A percentile compares a stretch with the other conserved stretches of the same genome.
Evolutionary conservation across 768 basidiomycete genomes (phyloP).

Genomic region (Asterophora lycoperdoides): DNA sequence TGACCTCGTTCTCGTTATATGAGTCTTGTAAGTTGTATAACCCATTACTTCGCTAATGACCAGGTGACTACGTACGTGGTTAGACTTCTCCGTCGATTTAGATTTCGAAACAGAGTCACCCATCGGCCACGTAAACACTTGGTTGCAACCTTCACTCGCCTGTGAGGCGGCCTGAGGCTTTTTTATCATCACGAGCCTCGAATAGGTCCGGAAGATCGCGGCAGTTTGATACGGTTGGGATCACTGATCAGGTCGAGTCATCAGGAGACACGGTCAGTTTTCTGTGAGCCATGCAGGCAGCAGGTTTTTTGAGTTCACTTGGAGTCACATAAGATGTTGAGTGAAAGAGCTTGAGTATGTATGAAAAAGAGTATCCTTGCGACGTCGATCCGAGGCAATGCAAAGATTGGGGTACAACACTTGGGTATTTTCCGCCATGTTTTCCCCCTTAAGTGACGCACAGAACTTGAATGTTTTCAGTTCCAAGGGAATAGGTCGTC

Average conservation of each 20-base stretch:
- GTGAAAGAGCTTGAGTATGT: background rate
- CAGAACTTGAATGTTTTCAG: too few relatives aligned
- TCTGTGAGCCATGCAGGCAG: background rate
- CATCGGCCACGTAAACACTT: slow-evolving; percentile 1
- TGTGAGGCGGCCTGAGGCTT: background rate
- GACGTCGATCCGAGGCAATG: slow-evolving; percentile 9
- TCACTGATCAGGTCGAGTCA: background rate
- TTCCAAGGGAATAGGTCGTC: slow-evolving; percentile 2
- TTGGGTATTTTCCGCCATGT: too few relatives aligned
- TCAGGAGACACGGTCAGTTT: background rate
- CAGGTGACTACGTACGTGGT: background rate
- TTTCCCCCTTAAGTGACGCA: too few relatives aligned
- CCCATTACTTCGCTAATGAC: background rate
- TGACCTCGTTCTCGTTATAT: background rate
- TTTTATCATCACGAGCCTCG: background rate
- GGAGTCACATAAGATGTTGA: background rate
- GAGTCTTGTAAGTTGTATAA: background rate
- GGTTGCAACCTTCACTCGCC: background rate
- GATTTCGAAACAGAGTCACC: background rate
- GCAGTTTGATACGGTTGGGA: background rate
- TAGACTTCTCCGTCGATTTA: background rate
- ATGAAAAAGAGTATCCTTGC: background rate
- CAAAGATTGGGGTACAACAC: too few relatives aligned
- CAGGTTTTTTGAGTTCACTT: too few relatives aligned
- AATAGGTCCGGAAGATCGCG: slow-evolving; percentile 5